A percentile compares a stretch with the other conserved stretches of the same genome.
Conservation (phyloP, 1,284 basidiomycete genomes). For the Microbotryum silenes-acaulis region DNA sequence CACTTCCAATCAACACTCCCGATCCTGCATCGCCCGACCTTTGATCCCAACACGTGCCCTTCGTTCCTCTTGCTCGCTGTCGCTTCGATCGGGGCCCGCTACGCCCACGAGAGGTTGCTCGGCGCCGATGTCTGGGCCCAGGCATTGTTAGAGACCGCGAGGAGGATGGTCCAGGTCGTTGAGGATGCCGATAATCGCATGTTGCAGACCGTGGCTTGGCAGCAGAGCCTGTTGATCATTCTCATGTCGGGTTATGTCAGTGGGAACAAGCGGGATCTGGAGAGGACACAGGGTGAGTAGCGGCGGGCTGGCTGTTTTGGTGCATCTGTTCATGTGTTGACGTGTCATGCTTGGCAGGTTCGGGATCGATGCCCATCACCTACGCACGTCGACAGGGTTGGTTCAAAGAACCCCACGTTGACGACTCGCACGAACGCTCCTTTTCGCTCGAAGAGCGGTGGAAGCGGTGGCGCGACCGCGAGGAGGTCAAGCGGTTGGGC, state of each 20-base stretch:
- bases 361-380: constrained; percentile 25
- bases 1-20: constrained; percentile 21
- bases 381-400: constrained; percentile 27
- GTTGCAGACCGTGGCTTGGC: constrained; percentile 28
- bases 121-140: constrained; percentile 29
- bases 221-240: constrained; percentile 21
- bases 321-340: too few species aligned
- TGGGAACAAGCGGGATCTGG: constrained; percentile 31
- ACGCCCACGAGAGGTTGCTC: constrained; percentile 24
- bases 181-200: constrained; percentile 27
- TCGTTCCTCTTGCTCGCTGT: constrained; percentile 27
- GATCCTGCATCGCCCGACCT: constrained; percentile 28
- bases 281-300: constrained; percentile 21
- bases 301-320: background rate
- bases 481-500: constrained; percentile 27
- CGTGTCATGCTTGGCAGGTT: background rate
- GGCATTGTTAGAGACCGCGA: constrained; percentile 22
- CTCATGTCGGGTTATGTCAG: constrained; percentile 25
- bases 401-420: constrained; percentile 22
- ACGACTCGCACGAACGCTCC: constrained; percentile 11
- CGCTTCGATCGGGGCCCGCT: constrained; percentile 26
- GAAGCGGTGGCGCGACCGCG: constrained; percentile 28
- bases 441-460: constrained; percentile 29
- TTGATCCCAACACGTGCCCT: constrained; percentile 29
- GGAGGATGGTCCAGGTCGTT: constrained; percentile 23